These are phyloP conservation scores for Fusarium newnesense DNA, from an alignment of 2,329 filamentous ascomycete species.

Conservation along the genomic window DNA sequence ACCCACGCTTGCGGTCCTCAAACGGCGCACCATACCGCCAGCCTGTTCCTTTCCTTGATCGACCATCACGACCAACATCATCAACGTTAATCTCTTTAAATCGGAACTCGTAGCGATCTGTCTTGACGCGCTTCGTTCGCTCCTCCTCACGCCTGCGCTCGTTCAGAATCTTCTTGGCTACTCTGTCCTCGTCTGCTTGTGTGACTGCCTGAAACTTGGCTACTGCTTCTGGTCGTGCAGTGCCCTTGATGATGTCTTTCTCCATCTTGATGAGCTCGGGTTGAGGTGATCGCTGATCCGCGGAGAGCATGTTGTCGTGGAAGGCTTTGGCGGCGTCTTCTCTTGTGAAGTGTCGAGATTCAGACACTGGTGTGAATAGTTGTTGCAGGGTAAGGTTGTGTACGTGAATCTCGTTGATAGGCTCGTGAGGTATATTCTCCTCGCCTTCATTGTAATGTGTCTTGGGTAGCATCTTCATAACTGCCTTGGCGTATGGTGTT, in stretches of 20 bases:
- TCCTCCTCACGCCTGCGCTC: slow-evolving; percentile 51
- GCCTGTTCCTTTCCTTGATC: slow-evolving; percentile 62
- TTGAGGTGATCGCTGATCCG: slow-evolving; percentile 70
- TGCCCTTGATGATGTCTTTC: slow-evolving; percentile 55
- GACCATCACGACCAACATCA: slow-evolving; percentile 64
- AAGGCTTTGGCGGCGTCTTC: slow-evolving; percentile 74
- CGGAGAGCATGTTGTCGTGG: slow-evolving; percentile 67
- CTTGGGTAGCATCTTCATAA: slow-evolving; percentile 82
- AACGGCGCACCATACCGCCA: slow-evolving; percentile 73
- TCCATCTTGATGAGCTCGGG: slow-evolving; percentile 69
- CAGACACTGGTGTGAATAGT: slow-evolving; percentile 71
- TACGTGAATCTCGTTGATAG: slow-evolving; percentile 73
- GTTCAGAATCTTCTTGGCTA: slow-evolving; percentile 49
- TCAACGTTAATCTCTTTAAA: slow-evolving; percentile 69
- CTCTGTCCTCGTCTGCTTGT: slow-evolving; percentile 55
- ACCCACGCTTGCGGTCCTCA: slow-evolving; percentile 70
- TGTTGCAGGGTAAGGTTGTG: slow-evolving; percentile 71
- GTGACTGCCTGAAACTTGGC: slow-evolving; percentile 55
- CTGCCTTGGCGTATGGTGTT: slow-evolving; percentile 77
- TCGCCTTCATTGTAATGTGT: slow-evolving; percentile 65
- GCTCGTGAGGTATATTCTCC: slow-evolving; percentile 63
- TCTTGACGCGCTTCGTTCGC: slow-evolving; percentile 57
- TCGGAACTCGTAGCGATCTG: slow-evolving; percentile 70
- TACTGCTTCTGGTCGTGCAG: slow-evolving; percentile 50
- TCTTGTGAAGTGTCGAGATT: slow-evolving; percentile 72